Conservation (phyloP, 2,329 filamentous ascomycete species). For the Aspergillus felis region DNA sequence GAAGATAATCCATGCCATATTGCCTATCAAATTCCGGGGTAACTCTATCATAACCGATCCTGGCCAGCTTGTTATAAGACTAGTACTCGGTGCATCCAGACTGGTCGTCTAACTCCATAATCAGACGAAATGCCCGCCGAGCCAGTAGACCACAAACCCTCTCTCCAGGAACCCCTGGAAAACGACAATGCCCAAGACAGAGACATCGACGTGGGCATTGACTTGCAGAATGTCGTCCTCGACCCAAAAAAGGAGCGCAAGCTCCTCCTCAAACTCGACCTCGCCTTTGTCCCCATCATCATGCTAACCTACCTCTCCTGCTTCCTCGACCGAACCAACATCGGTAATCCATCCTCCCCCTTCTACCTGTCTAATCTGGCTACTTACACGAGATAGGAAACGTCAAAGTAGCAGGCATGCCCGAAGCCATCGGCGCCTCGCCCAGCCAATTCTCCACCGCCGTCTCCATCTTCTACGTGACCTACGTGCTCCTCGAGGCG, state of each 20-base stretch:
- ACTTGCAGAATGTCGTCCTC: constrained; percentile 27
- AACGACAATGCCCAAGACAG: constrained; percentile 6
- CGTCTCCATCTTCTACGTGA: constrained; percentile 51
- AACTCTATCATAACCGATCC: not conserved
- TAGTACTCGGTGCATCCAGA: not conserved
- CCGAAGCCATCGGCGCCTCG: constrained; percentile 42
- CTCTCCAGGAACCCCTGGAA: constrained; percentile 11
- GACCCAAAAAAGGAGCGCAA: constrained; percentile 45
- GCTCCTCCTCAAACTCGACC: constrained; percentile 48
- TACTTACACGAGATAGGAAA: constrained; percentile 42
- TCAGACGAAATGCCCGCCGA: not conserved
- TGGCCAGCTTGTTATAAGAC: not conserved
- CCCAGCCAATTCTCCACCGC: constrained; percentile 45
- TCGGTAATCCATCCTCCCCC: too few relatives aligned
- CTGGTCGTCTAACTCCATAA: too few relatives aligned
- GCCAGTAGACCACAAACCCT: constrained; percentile 1
- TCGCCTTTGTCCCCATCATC: constrained; percentile 49
- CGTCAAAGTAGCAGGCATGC: constrained; percentile 47
- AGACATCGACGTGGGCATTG: constrained; percentile 6
- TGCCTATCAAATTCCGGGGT: not conserved
- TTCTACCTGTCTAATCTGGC: too few relatives aligned
- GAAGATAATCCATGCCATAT: not conserved
- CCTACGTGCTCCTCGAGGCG: constrained; percentile 49
- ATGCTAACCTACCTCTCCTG: constrained; percentile 54
- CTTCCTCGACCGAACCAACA: constrained; percentile 54